These are phyloP conservation scores for Debaryomyces subglobosus DNA, from an alignment of 1,139 yeast species.

Conservation along the genomic window DNA sequence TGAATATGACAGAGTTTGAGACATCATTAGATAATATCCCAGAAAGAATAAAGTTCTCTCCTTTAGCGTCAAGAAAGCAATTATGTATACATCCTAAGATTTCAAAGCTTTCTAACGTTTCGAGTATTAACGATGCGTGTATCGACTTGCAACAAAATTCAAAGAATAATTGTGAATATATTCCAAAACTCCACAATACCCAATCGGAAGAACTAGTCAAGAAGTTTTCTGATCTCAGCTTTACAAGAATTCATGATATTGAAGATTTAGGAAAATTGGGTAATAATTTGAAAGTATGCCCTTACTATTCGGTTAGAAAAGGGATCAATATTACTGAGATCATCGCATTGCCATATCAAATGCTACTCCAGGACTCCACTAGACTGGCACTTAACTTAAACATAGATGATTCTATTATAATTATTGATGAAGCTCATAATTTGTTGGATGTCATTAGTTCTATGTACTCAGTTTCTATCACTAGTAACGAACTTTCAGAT, in stretches of 20 bases:
- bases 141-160: conserved; percentile 61
- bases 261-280: conserved; percentile 78
- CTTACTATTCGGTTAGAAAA: conserved; percentile 75
- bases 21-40: conserved; percentile 52
- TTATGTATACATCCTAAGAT: conserved; percentile 76
- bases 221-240: conserved; percentile 60
- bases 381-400: conserved; percentile 63
- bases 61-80: conserved; percentile 84
- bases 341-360: conserved; percentile 83
- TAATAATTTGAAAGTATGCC: conserved; percentile 60
- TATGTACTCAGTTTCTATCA: conserved; percentile 64
- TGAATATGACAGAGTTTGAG: conserved; percentile 64
- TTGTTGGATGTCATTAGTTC: conserved; percentile 75
- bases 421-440: conserved; percentile 95
- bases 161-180: conserved; percentile 51
- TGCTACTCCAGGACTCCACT: conserved; percentile 66
- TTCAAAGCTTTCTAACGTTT: conserved; percentile 46
- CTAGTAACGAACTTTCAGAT: conserved; percentile 48
- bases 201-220: conserved; percentile 33
- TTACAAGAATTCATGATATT: conserved; percentile 73
- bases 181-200: conserved; percentile 38
- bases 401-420: conserved; percentile 64
- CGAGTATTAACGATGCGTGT: conserved; percentile 82
- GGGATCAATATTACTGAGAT: conserved; percentile 67
- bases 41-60: conserved; percentile 57